These are phyloP conservation scores for Atalantia buxifolia DNA, from an alignment of 345 rosid genomes.

Conservation along the genomic window DNA sequence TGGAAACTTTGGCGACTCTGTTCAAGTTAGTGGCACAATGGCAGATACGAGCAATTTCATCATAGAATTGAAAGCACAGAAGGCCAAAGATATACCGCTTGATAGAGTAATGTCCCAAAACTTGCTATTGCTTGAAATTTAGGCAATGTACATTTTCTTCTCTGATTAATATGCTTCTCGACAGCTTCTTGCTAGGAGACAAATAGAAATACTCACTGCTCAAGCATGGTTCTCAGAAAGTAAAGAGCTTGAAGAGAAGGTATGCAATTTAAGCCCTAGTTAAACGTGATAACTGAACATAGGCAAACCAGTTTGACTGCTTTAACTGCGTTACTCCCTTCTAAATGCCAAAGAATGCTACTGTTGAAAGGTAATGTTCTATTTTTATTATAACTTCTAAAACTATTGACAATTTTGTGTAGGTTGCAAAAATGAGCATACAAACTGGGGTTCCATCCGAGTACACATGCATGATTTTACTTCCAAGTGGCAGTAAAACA, in stretches of 20 bases:
- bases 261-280: constrained; percentile 8
- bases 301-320: background rate
- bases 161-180: constrained; percentile 7
- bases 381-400: background rate
- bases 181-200: constrained; percentile 73
- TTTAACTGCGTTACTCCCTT: background rate
- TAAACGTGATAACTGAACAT: background rate
- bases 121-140: background rate
- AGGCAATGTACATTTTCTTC: background rate
- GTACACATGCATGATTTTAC: constrained; percentile 53
- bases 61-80: constrained; percentile 58
- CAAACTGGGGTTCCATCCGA: constrained; percentile 64
- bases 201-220: constrained; percentile 68
- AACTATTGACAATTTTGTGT: background rate
- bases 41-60: constrained; percentile 55
- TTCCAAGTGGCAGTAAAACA: constrained; percentile 36
- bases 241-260: constrained; percentile 72
- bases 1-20: constrained; percentile 59
- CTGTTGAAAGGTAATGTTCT: background rate
- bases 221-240: constrained; percentile 72
- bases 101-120: constrained; percentile 42
- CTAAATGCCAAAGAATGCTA: background rate
- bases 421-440: constrained; percentile 70
- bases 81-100: constrained; percentile 54
- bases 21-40: constrained; percentile 51